These are phyloP conservation scores for Dothideomycetes sp. DNA, from an alignment of 2,329 filamentous ascomycete genomes.

Conservation along the genomic window DNA sequence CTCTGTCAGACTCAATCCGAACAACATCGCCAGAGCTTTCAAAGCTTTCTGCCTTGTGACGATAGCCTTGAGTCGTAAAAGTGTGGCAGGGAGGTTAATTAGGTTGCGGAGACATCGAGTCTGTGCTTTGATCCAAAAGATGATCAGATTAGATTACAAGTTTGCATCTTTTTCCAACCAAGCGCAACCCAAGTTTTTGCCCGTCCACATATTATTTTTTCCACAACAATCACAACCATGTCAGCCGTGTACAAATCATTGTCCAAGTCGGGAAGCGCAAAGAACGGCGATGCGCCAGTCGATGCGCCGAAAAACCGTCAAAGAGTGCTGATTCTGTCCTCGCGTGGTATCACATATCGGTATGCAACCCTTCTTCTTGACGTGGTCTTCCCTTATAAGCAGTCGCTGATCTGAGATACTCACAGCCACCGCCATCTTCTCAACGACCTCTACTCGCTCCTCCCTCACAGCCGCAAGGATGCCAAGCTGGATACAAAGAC, in stretches of 20 bases:
- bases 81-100: no score
- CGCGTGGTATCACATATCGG: constrained; percentile 84
- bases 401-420: neutral
- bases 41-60: no score
- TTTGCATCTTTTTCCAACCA: neutral
- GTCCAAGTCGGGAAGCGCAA: constrained; percentile 30
- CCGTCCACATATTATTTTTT: neutral
- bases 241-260: constrained; percentile 50
- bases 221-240: constrained; percentile 29
- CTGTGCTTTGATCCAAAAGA: neutral
- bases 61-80: no score
- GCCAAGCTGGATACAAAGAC: constrained; percentile 95
- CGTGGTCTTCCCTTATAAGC: no score
- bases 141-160: constrained; percentile 6
- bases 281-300: constrained; percentile 24
- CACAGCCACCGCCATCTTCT: constrained; percentile 82
- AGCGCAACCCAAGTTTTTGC: constrained; percentile 4
- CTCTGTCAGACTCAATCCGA: neutral
- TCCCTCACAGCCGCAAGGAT: constrained; percentile 89
- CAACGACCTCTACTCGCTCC: constrained; percentile 76
- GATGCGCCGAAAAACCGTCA: constrained; percentile 35
- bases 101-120: constrained; percentile 9
- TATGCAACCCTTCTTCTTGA: constrained; percentile 33
- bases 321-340: constrained; percentile 80
- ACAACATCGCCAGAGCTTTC: no score